Conservation (phyloP, 1,139 yeast genomes). For the Lodderomyces orthopsilosis region DNA sequence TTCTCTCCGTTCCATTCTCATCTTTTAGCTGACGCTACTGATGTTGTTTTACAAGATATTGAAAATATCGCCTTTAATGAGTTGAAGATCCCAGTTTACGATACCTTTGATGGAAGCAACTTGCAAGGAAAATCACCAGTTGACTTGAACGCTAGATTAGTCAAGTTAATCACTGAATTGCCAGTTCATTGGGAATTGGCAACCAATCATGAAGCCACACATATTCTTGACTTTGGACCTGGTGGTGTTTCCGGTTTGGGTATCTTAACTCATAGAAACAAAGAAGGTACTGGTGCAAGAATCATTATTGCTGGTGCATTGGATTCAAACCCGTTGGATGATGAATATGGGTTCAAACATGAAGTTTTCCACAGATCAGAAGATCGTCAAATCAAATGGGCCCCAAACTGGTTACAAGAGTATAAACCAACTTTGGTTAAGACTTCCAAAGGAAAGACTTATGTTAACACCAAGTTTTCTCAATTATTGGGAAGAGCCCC, state of each 20-base stretch:
- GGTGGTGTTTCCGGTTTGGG: slow-evolving; percentile 98
- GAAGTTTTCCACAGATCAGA: slow-evolving; percentile 76
- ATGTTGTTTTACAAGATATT: slow-evolving; percentile 64
- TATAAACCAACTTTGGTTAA: slow-evolving; percentile 83
- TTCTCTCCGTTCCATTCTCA: slow-evolving; percentile 97
- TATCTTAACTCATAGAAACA: slow-evolving; percentile 91
- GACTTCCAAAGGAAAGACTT: slow-evolving; percentile 67
- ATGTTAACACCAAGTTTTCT: slow-evolving; percentile 91
- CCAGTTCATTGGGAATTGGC: slow-evolving; percentile 96
- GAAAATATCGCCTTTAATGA: slow-evolving; percentile 53
- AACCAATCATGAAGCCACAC: slow-evolving; percentile 68
- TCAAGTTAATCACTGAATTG: slow-evolving; percentile 78
- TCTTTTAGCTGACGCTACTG: slow-evolving; percentile 70
- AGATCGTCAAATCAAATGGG: slow-evolving; percentile 65
- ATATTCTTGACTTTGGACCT: slow-evolving; percentile 95
- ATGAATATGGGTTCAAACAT: slow-evolving; percentile 92
- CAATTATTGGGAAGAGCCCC: slow-evolving; percentile 94
- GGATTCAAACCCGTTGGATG: slow-evolving; percentile 59
- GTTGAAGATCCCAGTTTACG: slow-evolving; percentile 83
- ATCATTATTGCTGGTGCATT: slow-evolving; percentile 89
- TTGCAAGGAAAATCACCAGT: slow-evolving; percentile 43
- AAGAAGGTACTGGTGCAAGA: slow-evolving; percentile 98
- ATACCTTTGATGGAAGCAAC: slow-evolving; percentile 83
- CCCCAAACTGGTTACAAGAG: slow-evolving; percentile 88
- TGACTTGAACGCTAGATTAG: slow-evolving; percentile 53